Evolutionary conservation across 768 basidiomycete genomes (phyloP), one percentile per base, ranked within the genome.

Genomic region (Botryobasidium botryosum): DNA sequence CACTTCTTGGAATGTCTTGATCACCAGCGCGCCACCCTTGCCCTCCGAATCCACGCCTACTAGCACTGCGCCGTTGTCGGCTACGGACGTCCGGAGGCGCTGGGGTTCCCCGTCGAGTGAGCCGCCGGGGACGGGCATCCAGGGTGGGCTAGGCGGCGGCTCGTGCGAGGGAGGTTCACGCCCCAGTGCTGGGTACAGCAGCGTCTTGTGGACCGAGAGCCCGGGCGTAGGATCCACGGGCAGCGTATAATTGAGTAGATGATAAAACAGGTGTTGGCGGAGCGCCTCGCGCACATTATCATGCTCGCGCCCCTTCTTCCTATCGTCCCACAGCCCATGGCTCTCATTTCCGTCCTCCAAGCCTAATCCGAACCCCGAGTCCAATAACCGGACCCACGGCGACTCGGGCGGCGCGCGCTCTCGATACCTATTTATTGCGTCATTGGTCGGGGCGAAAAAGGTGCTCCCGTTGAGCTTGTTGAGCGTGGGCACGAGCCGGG

Each of bases 391-490:
- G 29, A 52, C 50, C 64, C 65, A 67, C 12, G 8, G 31, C 10
- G 8, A 8, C 48, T 15, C 49, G 20, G 23, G 56, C 60, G 44
- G 51, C 51, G 44, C 53, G 39, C 35, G 57, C 50, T 44, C 37
- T 7, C 31, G 27, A 50, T 75, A 67, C 23, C 66, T 69, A 50
- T 72, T 61, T 52, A 91, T 74, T 27, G 94, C 94, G 47, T 86
- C 77, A 62, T 99, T 91, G 17, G 86, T 94, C 1, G 94, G 94
- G 1, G 94, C 94, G 56, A 96, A 97, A 38, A 99, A 59, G 23
- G 94, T 94, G 57, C 71, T 71, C 32, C 68, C 74, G 47, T 82
- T 77, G 52, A 99, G 75, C 52, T 68, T 75, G 60, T 92, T 94
- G 51, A 99, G 69, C 5, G 85, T 86, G 2, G 94, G 94, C 44